These are phyloP conservation scores for Tetracladium setigerum DNA, from an alignment of 495 filamentous ascomycete genomes.

Conservation along the genomic window DNA sequence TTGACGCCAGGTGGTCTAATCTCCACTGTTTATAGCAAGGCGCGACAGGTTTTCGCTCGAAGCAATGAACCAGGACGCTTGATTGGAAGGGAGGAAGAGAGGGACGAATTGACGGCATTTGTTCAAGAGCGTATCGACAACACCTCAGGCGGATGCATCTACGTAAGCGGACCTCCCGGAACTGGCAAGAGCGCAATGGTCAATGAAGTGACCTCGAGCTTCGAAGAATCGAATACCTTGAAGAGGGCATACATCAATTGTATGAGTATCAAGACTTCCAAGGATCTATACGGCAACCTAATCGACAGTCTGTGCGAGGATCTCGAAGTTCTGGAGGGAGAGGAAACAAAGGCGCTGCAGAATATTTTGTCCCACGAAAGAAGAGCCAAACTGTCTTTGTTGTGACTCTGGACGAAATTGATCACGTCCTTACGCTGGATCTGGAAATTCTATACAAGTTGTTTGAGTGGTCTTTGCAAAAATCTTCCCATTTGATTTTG, in stretches of 20 bases:
- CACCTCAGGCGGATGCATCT: slow-evolving; percentile 73
- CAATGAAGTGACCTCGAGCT: slow-evolving; percentile 58
- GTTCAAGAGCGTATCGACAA: slow-evolving; percentile 53
- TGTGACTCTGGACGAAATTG: slow-evolving; percentile 88
- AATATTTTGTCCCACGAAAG: slow-evolving; percentile 56
- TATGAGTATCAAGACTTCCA: slow-evolving; percentile 82
- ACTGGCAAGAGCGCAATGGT: slow-evolving; percentile 96
- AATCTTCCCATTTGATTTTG: slow-evolving; percentile 67
- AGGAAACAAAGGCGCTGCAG: slow-evolving; percentile 47
- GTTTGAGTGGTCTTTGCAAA: slow-evolving; percentile 86
- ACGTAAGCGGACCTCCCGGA: slow-evolving; percentile 91
- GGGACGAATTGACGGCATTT: slow-evolving; percentile 60
- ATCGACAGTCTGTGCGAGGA: slow-evolving; percentile 35
- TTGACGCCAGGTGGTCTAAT: slow-evolving; percentile 50
- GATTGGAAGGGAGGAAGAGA: slow-evolving; percentile 77
- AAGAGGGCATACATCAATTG: slow-evolving; percentile 84
- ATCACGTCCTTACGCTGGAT: slow-evolving; percentile 83
- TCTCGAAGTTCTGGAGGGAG: slow-evolving; percentile 47
- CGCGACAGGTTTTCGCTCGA: slow-evolving; percentile 79
- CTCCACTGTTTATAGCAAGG: slow-evolving; percentile 74
- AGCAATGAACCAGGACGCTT: slow-evolving; percentile 67
- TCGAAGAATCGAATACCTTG: slow-evolving; percentile 37
- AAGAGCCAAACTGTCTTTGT: slow-evolving; percentile 51
- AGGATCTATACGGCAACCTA: slow-evolving; percentile 72
- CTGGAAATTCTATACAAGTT: slow-evolving; percentile 79